phyloP scores from a whole-genome alignment of 179 eudicot genomes.

The Sideroxylon spinosum region DNA sequence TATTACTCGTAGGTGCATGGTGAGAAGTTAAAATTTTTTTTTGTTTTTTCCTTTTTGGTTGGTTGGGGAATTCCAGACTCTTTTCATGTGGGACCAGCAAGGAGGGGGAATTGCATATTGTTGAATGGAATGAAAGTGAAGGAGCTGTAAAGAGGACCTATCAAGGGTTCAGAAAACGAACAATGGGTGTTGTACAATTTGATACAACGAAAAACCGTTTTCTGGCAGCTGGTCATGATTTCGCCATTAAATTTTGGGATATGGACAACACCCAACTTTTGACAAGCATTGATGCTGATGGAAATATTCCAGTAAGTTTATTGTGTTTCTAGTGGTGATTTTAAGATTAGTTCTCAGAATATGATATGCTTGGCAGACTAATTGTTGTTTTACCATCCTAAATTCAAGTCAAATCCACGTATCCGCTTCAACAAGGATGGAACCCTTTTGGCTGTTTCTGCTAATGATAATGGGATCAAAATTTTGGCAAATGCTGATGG shows the following conservation, averaged over 20 bases:
- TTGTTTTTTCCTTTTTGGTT: neutral
- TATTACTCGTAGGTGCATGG: neutral
- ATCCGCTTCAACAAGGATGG: slow-evolving; percentile 95
- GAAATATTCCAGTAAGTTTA: slow-evolving; percentile 75
- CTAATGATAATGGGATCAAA: slow-evolving; percentile 86
- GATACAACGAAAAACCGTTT: slow-evolving; percentile 83
- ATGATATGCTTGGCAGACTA: neutral
- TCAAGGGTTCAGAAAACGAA: slow-evolving; percentile 74
- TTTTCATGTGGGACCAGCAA: slow-evolving; percentile 97
- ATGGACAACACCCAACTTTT: slow-evolving; percentile 80
- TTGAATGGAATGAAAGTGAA: slow-evolving; percentile 99
- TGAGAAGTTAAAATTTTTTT: slow-evolving; percentile 7
- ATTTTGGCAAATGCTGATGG: slow-evolving; percentile 83
- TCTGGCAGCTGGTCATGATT: slow-evolving; percentile 94
- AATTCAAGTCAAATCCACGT: slow-evolving; percentile 72
- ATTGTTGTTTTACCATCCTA: slow-evolving; percentile 1
- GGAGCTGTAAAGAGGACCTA: slow-evolving; percentile 91
- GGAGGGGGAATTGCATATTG: slow-evolving; percentile 89
- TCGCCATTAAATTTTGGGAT: slow-evolving; percentile 83
- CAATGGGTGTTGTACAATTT: slow-evolving; percentile 85
- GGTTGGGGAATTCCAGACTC: slow-evolving; percentile 37
- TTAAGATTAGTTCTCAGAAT: neutral
- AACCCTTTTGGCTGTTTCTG: slow-evolving; percentile 72
- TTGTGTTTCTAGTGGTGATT: neutral
- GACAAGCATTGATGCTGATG: slow-evolving; percentile 83